phyloP scores from a whole-genome alignment of 169 alveolate genomes.

The Perkinsus chesapeaki region DNA sequence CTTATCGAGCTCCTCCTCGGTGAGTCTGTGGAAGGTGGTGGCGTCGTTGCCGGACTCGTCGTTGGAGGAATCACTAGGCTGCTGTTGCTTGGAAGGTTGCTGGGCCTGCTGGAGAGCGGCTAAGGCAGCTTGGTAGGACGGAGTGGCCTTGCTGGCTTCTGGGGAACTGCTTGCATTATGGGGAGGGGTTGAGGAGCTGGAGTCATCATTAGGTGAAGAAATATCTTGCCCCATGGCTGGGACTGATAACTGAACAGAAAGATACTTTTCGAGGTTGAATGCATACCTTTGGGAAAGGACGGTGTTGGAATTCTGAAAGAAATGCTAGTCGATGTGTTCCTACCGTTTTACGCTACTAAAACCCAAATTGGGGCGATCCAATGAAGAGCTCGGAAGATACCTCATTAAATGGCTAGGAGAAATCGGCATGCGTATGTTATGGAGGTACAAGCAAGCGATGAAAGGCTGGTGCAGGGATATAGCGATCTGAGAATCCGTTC shows the following conservation, averaged over 20 bases:
- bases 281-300: no score
- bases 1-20: not conserved
- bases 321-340: no score
- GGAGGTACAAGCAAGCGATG: not conserved
- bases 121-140: not conserved
- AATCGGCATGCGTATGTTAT: not conserved
- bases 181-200: not conserved
- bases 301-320: not conserved
- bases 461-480: not conserved
- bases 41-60: not conserved
- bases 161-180: not conserved
- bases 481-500: not conserved
- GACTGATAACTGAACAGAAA: not conserved
- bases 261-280: not conserved
- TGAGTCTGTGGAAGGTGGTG: not conserved
- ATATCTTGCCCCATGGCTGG: not conserved
- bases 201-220: not conserved
- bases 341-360: no score
- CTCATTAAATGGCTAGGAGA: no score
- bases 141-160: not conserved
- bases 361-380: no score
- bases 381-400: no score
- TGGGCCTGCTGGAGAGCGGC: not conserved
- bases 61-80: not conserved
- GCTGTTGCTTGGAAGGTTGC: not conserved